phyloP scores from a whole-genome alignment of 2,329 filamentous ascomycete species.

The Xylariaceae sp. region DNA sequence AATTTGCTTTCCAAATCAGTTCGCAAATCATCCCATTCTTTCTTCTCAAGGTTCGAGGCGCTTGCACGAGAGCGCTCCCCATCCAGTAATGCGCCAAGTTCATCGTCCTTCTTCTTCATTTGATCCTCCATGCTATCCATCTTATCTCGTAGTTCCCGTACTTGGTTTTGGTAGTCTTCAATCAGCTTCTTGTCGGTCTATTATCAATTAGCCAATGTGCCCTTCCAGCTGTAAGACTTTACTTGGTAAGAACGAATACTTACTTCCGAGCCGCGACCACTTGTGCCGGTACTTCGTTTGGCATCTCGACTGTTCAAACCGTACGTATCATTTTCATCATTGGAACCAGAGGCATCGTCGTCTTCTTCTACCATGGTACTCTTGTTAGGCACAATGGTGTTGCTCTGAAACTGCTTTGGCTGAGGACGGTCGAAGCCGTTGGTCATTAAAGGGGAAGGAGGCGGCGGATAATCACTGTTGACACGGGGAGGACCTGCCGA shows the following conservation, averaged over 20 bases:
- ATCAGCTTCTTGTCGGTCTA: slow-evolving; percentile 67
- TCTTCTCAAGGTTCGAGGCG: slow-evolving; percentile 57
- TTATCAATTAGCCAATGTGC: slow-evolving; percentile 9
- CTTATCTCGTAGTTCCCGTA: slow-evolving; percentile 70
- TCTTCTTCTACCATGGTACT: slow-evolving; percentile 97
- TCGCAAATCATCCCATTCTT: slow-evolving; percentile 66
- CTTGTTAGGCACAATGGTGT: slow-evolving; percentile 96
- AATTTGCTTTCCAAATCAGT: slow-evolving; percentile 68
- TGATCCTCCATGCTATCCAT: slow-evolving; percentile 66
- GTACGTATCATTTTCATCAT: slow-evolving; percentile 61
- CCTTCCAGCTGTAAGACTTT: neutral
- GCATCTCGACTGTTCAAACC: slow-evolving; percentile 46
- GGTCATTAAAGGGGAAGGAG: slow-evolving; percentile 54
- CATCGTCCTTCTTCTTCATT: slow-evolving; percentile 67
- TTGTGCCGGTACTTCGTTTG: slow-evolving; percentile 28
- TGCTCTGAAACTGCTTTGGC: slow-evolving; percentile 88
- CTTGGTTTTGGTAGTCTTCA: slow-evolving; percentile 74
- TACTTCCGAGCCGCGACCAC: slow-evolving; percentile 36
- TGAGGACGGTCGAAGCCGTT: slow-evolving; percentile 69
- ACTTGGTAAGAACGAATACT: slow-evolving; percentile 7
- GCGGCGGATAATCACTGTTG: slow-evolving; percentile 46
- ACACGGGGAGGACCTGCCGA: slow-evolving; percentile 32
- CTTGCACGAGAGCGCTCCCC: slow-evolving; percentile 51
- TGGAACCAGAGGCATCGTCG: slow-evolving; percentile 57
- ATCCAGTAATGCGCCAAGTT: slow-evolving; percentile 57